Evolutionary conservation across 441 rosid genomes (phyloP), one percentile per base, ranked within the genome.

Genomic region (Flueggea neowawraea): DNA sequence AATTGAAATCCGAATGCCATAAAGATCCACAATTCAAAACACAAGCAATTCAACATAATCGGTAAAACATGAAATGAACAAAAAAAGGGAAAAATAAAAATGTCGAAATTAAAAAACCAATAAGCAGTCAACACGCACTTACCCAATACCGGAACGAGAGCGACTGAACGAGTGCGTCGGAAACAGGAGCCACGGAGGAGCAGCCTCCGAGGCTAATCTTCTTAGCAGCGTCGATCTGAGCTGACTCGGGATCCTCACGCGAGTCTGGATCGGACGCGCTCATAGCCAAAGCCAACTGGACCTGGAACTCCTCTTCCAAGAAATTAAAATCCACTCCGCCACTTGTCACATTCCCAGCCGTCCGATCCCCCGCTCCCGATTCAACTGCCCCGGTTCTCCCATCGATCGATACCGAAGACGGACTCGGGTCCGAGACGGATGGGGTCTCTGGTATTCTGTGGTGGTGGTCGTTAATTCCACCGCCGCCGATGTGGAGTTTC

Each of bases 141-240:
- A 22, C 28, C 28, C 98, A 90, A 74, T 90, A 94, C 6, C 87
- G 91, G 28, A 85, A 86, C 45, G 98, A 84, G 13, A 89, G 94
- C 52, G 85, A 82, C 69, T 89, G 89, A 52, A 75, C 79, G 36
- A 78, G 77, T 17, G 88, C 64, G 41, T 75, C 84, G 22, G 80
- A 68, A 43, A 76, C 82, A 11, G 85, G 66, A 67, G 84, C 78
- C 32, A 57, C 70, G 12, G 85, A 70, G 14, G 85, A 70, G 53
- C 78, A 72, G 54, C 82, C 70, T 28, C 93, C 94, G 22, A 94
- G 95, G 76, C 98, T 94, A 73, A 94, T 90, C 82, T 86, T 77
- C 82, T 94, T 94, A 60, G 97, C 98, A 1, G 97, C 96, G 45
- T 90, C 95, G 77, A 94, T 84, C 96, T 93, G 95, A 70, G 86